Evolutionary conservation across 2,329 filamentous ascomycete species (phyloP), one percentile per base, ranked within the genome.

Genomic region (Colletotrichum sidae): DNA sequence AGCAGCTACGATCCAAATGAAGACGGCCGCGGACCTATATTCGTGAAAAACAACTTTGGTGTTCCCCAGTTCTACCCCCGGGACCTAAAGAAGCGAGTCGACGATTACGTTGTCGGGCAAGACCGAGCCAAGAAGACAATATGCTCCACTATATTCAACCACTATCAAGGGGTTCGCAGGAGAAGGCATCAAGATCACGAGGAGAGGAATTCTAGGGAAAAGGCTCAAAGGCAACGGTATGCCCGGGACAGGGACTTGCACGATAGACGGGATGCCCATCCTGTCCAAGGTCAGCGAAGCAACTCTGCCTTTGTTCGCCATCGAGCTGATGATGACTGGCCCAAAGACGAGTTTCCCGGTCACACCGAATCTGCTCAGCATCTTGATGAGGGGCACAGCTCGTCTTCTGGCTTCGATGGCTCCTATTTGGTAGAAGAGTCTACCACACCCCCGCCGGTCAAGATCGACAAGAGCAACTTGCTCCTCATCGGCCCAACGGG

Each of bases 61-160:
- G 86, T 89, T 13, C 86, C 88, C 2, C 82, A 86, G 55, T 88
- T 90, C 74, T 90, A 90, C 59, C 88, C 88, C 2, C 82, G 86
- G 63, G 84, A 88, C 71, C 84, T 99, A 72, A 97, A 98, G 82
- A 89, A 93, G 73, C 92, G 96, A 72, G 88, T 98, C 38, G 96
- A 99, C 76, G 92, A 96, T 74, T 99, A 96, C 76, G 95, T 99
- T 2, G 95, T 99, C 4, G 96, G 95, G 45, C 96, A 99, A 78
- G 93, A 97, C 70, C 89, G 93, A 65, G 94, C 96, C 13, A 96
- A 99, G 84, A 96, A 97, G 78, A 92, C 94, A 12, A 89, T 98
- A 69, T 96, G 93, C 69, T 91, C 95, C 4, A 94, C 95, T 7
- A 92, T 99, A 35, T 97, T 97, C 81, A 97, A 98, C 74, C 96